These are phyloP conservation scores for Colletotrichum euphorbiae DNA, from an alignment of 2,329 filamentous ascomycete genomes.

Conservation along the genomic window DNA sequence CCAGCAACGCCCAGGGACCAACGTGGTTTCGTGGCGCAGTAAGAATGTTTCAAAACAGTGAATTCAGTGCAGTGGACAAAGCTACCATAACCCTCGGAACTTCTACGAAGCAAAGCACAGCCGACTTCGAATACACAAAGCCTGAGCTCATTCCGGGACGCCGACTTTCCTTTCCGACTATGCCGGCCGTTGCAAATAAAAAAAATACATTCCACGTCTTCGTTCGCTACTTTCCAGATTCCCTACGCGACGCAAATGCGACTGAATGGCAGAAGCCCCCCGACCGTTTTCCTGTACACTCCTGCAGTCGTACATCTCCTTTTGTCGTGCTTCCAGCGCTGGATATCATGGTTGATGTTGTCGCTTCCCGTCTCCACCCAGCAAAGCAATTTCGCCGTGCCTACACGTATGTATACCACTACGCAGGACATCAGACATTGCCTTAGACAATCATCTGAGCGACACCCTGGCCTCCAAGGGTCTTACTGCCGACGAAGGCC, in stretches of 20 bases:
- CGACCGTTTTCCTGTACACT: conserved; percentile 28
- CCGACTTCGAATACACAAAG: conserved; percentile 34
- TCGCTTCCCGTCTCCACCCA: conserved; percentile 11
- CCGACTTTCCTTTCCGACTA: conserved; percentile 38
- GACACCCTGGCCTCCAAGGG: conserved; percentile 90
- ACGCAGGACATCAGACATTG: not conserved
- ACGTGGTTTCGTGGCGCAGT: not conserved
- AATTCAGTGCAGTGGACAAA: conserved; percentile 36
- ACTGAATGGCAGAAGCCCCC: not conserved
- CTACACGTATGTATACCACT: conserved; percentile 2
- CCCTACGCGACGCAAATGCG: conserved; percentile 14
- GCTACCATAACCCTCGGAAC: conserved; percentile 34
- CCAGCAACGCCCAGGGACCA: no score
- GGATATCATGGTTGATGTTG: conserved; percentile 37
- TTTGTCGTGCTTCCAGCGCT: conserved; percentile 34
- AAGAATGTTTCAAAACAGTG: conserved; percentile 23
- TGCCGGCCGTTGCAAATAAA: conserved; percentile 38
- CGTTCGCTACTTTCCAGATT: not conserved
- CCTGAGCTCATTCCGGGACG: conserved; percentile 39
- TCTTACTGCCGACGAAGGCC: conserved; percentile 93
- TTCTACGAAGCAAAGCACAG: conserved; percentile 38
- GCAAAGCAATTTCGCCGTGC: not conserved
- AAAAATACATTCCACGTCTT: conserved; percentile 19
- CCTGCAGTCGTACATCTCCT: conserved; percentile 11
- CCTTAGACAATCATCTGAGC: conserved; percentile 96